Base-by-base conservation (phyloP, 129 eudicot species). In the Helichrysum umbraculigerum region DNA sequence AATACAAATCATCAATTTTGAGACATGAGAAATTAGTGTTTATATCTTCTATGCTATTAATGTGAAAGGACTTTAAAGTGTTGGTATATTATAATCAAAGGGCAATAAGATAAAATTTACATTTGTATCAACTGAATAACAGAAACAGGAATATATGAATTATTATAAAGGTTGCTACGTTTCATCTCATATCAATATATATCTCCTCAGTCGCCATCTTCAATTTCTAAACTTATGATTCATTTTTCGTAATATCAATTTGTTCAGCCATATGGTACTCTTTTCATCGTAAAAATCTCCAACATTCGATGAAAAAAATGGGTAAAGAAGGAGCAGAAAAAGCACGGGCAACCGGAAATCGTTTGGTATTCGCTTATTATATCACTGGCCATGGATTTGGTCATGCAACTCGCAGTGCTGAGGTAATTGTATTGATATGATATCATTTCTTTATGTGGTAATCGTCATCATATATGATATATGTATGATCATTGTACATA, bases 111-210 rank as follows among this genome's bases (percentile, higher is more conserved):
- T n/a, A 21, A 68, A 68, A n/a, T 11, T 73, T 34, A 72, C 51
- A 21, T 57, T 14, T 34, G 52, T 11, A 32, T 72, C 51, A 72
- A 72, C 76, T 4, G 76, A 72, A 56, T 72, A 56, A 72, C 76
- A 54, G 66, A 54, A 67, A 72, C 30, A 71, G 19, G 75, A 34
- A 16, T 52, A 41, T 41, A 41, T 12, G 47, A 41, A 41, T 41
- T 12, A 0, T 41, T 12, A 2, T 41, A 41, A 9, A 41, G 47
- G 47, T 10, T 12, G 12, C 47, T 39, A 8, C 47, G 42, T 37
- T 37, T 37, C 42, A 37, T 37, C 42, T 6, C 11, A 37, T 39
- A 8, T 8, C 3, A 8, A 39, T 39, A 39, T 39, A 39, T 39
- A 39, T 39, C 12, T 39, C 44, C 11, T 8, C 44, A 0, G 44